Evolutionary conservation across 352 stramenopile species (phyloP).

Genomic region (Phytophthora citrophthora): DNA sequence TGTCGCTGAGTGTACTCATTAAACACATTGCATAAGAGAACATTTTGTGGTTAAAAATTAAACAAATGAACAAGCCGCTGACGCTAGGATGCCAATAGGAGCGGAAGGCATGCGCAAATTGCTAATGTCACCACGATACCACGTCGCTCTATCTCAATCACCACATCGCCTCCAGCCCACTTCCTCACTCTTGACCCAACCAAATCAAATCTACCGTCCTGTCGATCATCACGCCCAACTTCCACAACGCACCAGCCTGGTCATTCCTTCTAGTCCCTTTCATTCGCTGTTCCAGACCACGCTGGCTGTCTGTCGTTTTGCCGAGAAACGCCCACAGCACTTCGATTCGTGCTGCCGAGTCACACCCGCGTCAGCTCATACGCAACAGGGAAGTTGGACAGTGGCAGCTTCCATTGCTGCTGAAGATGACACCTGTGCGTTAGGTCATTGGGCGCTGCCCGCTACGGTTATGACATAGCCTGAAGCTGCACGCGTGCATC

Average conservation of each 20-base stretch:
- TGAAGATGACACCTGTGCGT: constrained; percentile 35
- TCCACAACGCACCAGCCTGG: constrained; percentile 23
- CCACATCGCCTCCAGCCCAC: constrained; percentile 4
- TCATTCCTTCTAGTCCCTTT: constrained; percentile 22
- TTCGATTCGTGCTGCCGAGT: constrained; percentile 34
- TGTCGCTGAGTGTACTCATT: too few species aligned
- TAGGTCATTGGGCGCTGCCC: constrained; percentile 44
- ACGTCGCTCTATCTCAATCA: constrained; percentile 3
- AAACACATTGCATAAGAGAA: constrained; percentile 3
- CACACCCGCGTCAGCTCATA: constrained; percentile 32
- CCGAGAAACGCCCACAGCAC: constrained; percentile 31
- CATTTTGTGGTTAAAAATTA: constrained; percentile 38
- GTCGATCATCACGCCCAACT: constrained; percentile 26
- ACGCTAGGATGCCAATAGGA: constrained; percentile 2
- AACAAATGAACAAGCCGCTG: constrained; percentile 33
- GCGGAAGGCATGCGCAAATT: background rate
- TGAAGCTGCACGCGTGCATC: constrained; percentile 72
- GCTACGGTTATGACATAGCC: constrained; percentile 36
- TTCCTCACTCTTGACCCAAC: constrained; percentile 30
- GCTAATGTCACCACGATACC: constrained; percentile 7
- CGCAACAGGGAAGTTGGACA: constrained; percentile 40
- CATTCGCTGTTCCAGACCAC: constrained; percentile 12
- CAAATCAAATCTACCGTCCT: constrained; percentile 43
- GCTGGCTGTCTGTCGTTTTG: constrained; percentile 20
- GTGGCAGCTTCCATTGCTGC: constrained; percentile 68